A percentile compares a stretch with the other conserved stretches of the same genome.
These are phyloP conservation scores for Pythium phragmitis DNA, from an alignment of 352 stramenopile genomes.

Conservation along the genomic window DNA sequence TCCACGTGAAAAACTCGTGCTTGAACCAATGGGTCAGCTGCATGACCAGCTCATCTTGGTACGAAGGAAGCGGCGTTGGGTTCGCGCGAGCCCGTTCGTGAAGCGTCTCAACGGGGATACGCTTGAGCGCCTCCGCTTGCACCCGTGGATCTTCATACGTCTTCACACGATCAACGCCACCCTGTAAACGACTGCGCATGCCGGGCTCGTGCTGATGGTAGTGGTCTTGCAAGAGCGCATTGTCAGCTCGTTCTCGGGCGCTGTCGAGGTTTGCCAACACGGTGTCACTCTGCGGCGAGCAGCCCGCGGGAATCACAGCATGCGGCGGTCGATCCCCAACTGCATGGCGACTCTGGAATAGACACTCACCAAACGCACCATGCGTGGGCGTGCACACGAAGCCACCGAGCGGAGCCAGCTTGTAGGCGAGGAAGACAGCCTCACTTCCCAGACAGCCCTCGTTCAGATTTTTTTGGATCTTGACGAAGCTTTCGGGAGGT, in stretches of 20 bases:
- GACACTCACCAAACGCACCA: slow-evolving; percentile 65
- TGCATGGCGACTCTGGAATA: slow-evolving; percentile 55
- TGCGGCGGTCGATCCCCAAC: background rate
- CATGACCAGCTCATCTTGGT: slow-evolving; percentile 70
- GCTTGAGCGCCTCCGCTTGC: slow-evolving; percentile 63
- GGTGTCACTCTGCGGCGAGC: slow-evolving; percentile 3
- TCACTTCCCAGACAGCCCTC: slow-evolving; percentile 29
- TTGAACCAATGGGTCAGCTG: slow-evolving; percentile 90
- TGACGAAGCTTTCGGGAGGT: slow-evolving; percentile 42
- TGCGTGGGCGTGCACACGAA: slow-evolving; percentile 60
- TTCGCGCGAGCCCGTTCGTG: slow-evolving; percentile 65
- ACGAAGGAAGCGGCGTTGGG: slow-evolving; percentile 39
- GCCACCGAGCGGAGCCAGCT: slow-evolving; percentile 43
- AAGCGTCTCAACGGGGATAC: slow-evolving; percentile 64
- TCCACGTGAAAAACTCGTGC: slow-evolving; percentile 89
- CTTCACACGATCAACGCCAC: slow-evolving; percentile 48
- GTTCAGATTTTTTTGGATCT: slow-evolving; percentile 58
- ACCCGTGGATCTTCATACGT: slow-evolving; percentile 67
- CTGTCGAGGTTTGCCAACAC: slow-evolving; percentile 19
- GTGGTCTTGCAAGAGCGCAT: slow-evolving; percentile 32
- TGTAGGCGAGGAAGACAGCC: slow-evolving; percentile 61
- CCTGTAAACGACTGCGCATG: slow-evolving; percentile 48
- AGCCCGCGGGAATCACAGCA: slow-evolving; percentile 8
- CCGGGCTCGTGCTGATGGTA: slow-evolving; percentile 49
- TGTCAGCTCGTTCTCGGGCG: slow-evolving; percentile 31